Conservation (phyloP, 129 eudicot genomes). For the Arctium minus region DNA sequence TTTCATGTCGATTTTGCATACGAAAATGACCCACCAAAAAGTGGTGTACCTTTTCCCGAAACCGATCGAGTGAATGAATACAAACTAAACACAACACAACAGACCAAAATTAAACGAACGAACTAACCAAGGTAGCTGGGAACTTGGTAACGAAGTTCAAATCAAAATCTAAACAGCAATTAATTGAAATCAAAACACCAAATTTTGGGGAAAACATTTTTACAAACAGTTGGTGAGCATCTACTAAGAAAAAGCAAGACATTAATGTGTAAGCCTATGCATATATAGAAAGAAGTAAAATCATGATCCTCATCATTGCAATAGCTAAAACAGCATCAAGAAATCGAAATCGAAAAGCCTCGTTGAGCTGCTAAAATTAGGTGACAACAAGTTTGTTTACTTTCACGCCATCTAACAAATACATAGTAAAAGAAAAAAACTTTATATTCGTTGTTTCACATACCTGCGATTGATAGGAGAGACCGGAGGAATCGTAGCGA, state of each 20-base stretch:
- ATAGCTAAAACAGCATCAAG: not conserved
- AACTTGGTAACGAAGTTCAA: not conserved
- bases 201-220: conserved; percentile 15
- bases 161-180: not conserved
- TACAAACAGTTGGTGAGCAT: conserved; percentile 33
- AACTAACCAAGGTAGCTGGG: not conserved
- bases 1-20: not conserved
- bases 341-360: not conserved
- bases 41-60: not conserved
- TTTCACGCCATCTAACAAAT: not conserved
- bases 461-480: too few relatives aligned
- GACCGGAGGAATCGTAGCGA: too few relatives aligned
- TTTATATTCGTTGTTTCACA: too few relatives aligned
- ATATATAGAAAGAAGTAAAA: not conserved
- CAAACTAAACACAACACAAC: not conserved
- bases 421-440: not conserved
- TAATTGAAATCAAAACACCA: not conserved
- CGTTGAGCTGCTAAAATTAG: not conserved
- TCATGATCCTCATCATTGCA: not conserved
- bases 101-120: not conserved
- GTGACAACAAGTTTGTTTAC: not conserved
- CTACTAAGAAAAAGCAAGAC: not conserved
- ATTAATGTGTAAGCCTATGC: not conserved
- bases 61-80: not conserved
- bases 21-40: not conserved